Base-by-base conservation (phyloP, 768 basidiomycete species). In the Antrodiella citrinella region DNA sequence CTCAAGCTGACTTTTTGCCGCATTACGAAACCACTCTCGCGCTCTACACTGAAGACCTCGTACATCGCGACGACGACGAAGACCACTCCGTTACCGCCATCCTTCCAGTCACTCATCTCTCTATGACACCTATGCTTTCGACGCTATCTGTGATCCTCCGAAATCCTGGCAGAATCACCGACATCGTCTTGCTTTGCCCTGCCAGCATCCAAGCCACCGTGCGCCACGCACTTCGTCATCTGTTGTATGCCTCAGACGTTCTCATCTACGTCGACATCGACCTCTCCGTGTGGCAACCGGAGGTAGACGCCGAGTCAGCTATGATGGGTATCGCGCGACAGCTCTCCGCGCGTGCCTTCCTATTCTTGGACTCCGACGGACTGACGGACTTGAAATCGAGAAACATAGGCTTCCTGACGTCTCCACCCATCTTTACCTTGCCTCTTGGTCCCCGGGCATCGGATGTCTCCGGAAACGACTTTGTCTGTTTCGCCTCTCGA, bases 291-390 rank as follows among this genome's bases (percentile, higher is more conserved):
- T 69, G 67, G 57, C 51, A 48, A 26, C 57, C 47, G 40, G 55
- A 54, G 25, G 25, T 57, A 22, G 60, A 59, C 51, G 44, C 51
- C 47, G 60, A 48, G 23, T 18, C 49, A 35, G 71, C 57, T 20
- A 57, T 63, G 30, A 51, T 82, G n/a, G 61, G 63, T 21, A 62
- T 65, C 21, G 66, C 71, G 24, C 55, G 67, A 4, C 69, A 68
- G 23, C 65, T 69, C 21, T 65, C 72, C 11, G 74, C 77, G 0
- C 69, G 73, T 21, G 77, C 76, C 71, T 58, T 77, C 7, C 69
- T 86, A 11, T 46, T 84, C 5, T 65, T 83, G 48, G 77, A 78
- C 48, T 67, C 76, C 44, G 50, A 56, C 41, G 80, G 73, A 7
- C 53, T 84, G 7, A 22, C 54, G 3, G 54, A 62, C 5, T 77